Evolutionary conservation across 106 monocot species (phyloP), one percentile per base, ranked within the genome.

Genomic region (Dendrobium catenatum): DNA sequence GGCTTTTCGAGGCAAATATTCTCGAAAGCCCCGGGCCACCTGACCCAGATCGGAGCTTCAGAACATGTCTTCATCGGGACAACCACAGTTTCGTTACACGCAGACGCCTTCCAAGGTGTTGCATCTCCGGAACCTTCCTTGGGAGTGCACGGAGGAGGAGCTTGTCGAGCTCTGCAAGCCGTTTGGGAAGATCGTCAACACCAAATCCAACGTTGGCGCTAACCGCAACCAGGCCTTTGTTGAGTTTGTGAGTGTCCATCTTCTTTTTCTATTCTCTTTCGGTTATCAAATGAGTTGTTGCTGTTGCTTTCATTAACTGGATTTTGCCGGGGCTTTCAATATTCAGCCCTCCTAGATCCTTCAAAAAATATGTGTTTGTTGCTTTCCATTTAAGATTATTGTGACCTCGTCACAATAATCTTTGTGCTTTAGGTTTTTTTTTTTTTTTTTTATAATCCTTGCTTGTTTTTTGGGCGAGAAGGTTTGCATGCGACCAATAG

Each of bases 181-280:
- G 42, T 95, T 95, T 77, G 95, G 92, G 24, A 89, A 82, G 86
- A 92, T 92, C 75, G 92, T 95, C 81, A 92, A 90, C 91, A 93
- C 95, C 81, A 95, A 93, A 59, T 95, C 89, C 88, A 93, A 91
- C 84, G 93, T 95, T 42, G 95, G 95, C 73, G 93, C 95, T 79
- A 95, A 93, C 75, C 90, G 86, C 78, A 95, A 95, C 85, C 95
- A 95, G 93, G 95, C 95, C 74, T 95, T 95, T 76, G 91, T 95
- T 40, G 95, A 95, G 77, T 95, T 89, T 48, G 95, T 95, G 75
- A 89, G 88, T 79, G 22, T 37, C 37, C 37, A 37, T 37, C 37
- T 37, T 37, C 37, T 37, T 37, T 37, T 37, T 37, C 37, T 37
- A 37, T 37, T 37, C 37, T 37, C 37, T 37, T 37, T 37, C 37